Evolutionary conservation across 2,329 filamentous ascomycete genomes (phyloP).

Genomic region (Fusarium graminum): DNA sequence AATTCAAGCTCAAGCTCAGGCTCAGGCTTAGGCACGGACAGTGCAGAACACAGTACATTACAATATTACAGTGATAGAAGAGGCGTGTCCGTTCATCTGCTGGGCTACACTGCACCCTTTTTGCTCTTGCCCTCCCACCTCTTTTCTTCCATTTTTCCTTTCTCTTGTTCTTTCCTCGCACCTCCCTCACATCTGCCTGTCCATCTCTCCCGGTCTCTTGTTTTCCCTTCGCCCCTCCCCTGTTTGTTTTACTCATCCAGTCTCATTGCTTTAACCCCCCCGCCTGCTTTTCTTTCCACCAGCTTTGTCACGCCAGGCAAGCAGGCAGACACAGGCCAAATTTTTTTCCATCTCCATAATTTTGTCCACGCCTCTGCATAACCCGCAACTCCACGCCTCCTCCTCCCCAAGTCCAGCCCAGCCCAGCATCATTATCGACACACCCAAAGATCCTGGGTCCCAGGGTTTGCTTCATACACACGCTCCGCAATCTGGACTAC

Average conservation of each 20-base stretch:
- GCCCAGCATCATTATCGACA: conserved; percentile 57
- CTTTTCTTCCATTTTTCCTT: conserved; percentile 16
- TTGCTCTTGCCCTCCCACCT: conserved; percentile 39
- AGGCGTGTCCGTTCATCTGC: conserved; percentile 32
- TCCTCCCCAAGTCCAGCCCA: conserved; percentile 51
- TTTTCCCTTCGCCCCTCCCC: conserved; percentile 46
- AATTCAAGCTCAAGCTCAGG: background rate
- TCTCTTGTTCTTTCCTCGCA: conserved; percentile 26
- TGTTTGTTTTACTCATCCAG: conserved; percentile 28
- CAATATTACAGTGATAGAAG: conserved; percentile 19
- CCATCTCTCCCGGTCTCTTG: conserved; percentile 41
- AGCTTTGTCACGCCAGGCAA: conserved; percentile 40
- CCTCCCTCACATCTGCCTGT: conserved; percentile 26
- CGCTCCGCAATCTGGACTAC: conserved; percentile 48
- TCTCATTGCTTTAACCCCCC: conserved; percentile 39
- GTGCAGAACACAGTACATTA: background rate
- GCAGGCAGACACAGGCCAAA: conserved; percentile 35
- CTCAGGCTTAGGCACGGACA: conserved; percentile 6
- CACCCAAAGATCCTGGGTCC: conserved; percentile 53
- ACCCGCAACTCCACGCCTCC: conserved; percentile 57
- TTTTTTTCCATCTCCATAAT: conserved; percentile 45
- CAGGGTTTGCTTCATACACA: conserved; percentile 50
- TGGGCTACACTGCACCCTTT: conserved; percentile 31
- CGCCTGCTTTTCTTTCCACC: conserved; percentile 22
- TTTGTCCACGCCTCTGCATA: conserved; percentile 54